phyloP scores from a whole-genome alignment of 106 monocot species.

The Dioscorea dumetorum region DNA sequence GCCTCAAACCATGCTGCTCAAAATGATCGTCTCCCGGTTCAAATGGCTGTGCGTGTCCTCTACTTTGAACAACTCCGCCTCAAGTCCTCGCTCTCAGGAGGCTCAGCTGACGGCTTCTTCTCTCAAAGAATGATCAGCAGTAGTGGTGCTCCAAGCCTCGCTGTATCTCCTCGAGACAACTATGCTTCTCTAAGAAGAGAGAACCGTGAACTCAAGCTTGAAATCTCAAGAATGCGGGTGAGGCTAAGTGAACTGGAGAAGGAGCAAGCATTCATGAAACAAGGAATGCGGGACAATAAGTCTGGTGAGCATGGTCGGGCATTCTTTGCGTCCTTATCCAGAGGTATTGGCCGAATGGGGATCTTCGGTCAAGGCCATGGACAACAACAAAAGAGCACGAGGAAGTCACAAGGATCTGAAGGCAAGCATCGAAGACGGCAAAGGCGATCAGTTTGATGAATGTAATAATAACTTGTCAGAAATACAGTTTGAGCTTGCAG shows the following conservation, averaged over 20 bases:
- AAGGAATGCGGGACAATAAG: constrained; percentile 43
- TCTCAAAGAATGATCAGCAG: constrained; percentile 68
- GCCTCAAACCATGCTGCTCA: constrained; percentile 88
- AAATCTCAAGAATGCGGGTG: constrained; percentile 76
- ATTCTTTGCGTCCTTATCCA: constrained; percentile 56
- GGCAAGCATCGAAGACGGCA: constrained; percentile 45
- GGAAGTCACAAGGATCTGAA: constrained; percentile 37
- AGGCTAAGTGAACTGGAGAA: constrained; percentile 81
- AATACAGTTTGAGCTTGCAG: too few species aligned
- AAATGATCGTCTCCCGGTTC: constrained; percentile 84
- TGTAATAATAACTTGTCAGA: not conserved
- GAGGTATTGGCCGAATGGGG: constrained; percentile 56
- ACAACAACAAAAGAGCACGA: constrained; percentile 20
- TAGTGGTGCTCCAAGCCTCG: constrained; percentile 60
- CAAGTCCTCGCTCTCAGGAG: constrained; percentile 47
- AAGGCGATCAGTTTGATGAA: constrained; percentile 11
- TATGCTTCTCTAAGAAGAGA: constrained; percentile 83
- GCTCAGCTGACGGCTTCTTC: constrained; percentile 41
- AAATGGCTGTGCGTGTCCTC: constrained; percentile 67
- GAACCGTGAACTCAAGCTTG: constrained; percentile 86
- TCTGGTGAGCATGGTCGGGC: constrained; percentile 46
- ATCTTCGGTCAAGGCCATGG: constrained; percentile 25
- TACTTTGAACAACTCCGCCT: constrained; percentile 90
- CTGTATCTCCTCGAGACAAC: constrained; percentile 84
- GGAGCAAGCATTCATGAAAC: constrained; percentile 75